These are phyloP conservation scores for Penicillium goetzii DNA, from an alignment of 495 filamentous ascomycete species.

Conservation along the genomic window DNA sequence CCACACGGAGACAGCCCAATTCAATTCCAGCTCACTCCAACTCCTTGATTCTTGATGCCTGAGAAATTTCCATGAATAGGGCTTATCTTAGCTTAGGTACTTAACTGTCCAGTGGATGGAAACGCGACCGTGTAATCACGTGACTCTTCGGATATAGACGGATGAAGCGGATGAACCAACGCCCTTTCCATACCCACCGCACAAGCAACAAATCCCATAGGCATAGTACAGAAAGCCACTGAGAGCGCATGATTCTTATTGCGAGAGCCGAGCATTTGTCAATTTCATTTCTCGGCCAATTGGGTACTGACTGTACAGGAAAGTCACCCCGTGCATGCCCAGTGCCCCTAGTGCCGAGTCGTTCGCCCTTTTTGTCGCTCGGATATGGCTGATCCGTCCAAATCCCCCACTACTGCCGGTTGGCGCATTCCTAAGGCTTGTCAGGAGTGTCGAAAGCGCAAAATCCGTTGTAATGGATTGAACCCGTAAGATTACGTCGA, in stretches of 20 bases:
- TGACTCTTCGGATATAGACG: constrained; percentile 32
- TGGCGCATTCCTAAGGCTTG: constrained; percentile 51
- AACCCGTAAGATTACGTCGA: constrained; percentile 32
- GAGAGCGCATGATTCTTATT: too few species aligned
- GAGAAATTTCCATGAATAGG: too few species aligned
- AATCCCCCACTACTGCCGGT: constrained; percentile 25
- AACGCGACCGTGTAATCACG: constrained; percentile 11
- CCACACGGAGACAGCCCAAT: too few species aligned
- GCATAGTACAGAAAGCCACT: constrained; percentile 13
- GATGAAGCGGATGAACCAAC: constrained; percentile 20
- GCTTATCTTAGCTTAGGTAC: too few species aligned
- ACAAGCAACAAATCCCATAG: neutral
- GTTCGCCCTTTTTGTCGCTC: neutral
- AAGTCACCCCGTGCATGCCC: neutral
- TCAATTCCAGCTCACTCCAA: too few species aligned
- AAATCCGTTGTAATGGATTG: constrained; percentile 49
- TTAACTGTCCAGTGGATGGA: neutral
- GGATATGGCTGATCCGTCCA: constrained; percentile 37
- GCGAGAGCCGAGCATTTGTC: neutral
- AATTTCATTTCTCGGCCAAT: neutral
- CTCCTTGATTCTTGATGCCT: too few species aligned
- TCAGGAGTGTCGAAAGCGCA: constrained; percentile 49
- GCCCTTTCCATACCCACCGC: neutral
- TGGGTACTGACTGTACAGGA: neutral
- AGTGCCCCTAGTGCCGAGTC: neutral